Evolutionary conservation across 371 early-diverging fungal species (phyloP), one percentile per base, ranked within the genome.

Genomic region (Dichotomocladium elegans): DNA sequence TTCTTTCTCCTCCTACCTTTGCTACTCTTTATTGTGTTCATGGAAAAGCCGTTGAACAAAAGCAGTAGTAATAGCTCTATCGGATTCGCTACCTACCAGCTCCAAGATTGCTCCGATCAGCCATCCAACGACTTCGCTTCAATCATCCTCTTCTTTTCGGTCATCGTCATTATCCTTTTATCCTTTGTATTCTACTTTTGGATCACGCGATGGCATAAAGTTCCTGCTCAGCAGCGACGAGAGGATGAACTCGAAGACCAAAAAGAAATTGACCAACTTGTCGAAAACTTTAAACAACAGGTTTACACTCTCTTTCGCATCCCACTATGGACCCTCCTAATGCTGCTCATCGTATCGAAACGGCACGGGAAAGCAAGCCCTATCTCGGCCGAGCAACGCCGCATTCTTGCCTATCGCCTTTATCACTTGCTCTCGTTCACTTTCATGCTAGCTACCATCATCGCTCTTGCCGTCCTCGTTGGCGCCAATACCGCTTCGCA

Each of bases 141-240:
- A 7, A 74, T 77, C 28, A 63, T 70, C 3, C 45, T 77, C 1
- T 74, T 77, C 44, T 72, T 74, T 33, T 61, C 70, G 9, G 66
- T 72, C 41, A 64, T 77, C 22, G 46, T 57, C 24, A 34, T 70
- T 15, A 34, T 77, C 11, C 22, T 74, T 5, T 15, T 66, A 4
- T 71, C 72, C 1, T 74, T 77, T 51, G 51, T 59, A 0, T 52
- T 77, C 22, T 77, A 77, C 43, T 74, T 77, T 50, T 77, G 78
- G 78, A 72, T 70, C 24, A 74, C 72, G 3, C 70, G 72, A 54
- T 64, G 70, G 66, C 72, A 74, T 44, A 74, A 67, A 42, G 55
- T 77, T 29, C 70, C 78, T 15, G 40, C 61, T 3, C 61, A 63
- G 24, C 68, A 72, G 56, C 51, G 78, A 47, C 67, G 66, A 31